Percentiles rank a stretch among this genome's conserved stretches.
Evolutionary conservation across 257 asterid genomes (phyloP).

Genomic region (Lycium barbarum): DNA sequence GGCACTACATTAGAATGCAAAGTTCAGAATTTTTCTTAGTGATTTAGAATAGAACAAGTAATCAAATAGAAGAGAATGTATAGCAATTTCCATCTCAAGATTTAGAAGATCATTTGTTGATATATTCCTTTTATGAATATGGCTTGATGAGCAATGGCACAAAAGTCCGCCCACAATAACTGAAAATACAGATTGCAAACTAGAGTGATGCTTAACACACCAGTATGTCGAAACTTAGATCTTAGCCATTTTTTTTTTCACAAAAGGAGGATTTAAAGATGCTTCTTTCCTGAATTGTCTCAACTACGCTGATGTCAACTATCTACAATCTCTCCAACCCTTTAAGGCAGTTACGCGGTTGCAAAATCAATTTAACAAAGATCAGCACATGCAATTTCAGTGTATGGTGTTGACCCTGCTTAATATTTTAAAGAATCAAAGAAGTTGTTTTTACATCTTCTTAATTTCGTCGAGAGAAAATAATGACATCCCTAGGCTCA

Average conservation of each 20-base stretch:
- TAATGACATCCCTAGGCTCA: neutral
- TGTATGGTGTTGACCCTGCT: neutral
- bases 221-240: neutral
- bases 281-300: neutral
- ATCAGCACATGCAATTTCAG: neutral
- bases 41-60: no score
- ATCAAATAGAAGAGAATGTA: no score
- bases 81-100: no score
- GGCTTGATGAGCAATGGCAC: neutral
- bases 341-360: neutral
- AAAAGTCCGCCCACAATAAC: neutral
- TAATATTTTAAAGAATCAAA: neutral
- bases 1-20: neutral
- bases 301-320: neutral
- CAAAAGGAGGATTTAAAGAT: neutral
- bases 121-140: no score
- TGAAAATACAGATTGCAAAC: neutral
- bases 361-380: neutral
- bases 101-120: no score
- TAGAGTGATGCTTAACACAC: slow-evolving; percentile 4
- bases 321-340: neutral
- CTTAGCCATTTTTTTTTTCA: neutral
- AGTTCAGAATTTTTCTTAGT: neutral
- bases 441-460: neutral
- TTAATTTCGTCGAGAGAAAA: neutral